phyloP scores from a whole-genome alignment of 2,329 filamentous ascomycete species.

The Aspergillus texensis region DNA sequence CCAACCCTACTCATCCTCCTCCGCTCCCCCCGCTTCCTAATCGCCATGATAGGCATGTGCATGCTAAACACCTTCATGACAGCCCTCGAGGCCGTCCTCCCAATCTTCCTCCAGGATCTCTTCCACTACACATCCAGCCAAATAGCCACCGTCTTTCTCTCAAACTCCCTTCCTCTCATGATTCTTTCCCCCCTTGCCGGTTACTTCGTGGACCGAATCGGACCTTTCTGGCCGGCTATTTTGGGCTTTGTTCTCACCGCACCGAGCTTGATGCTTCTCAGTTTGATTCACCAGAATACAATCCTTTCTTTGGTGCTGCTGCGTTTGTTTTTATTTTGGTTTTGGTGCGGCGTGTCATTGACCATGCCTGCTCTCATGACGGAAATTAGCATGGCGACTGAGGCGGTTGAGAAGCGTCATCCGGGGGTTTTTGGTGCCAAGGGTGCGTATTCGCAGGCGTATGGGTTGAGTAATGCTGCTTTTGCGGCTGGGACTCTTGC shows the following conservation, averaged over 20 bases:
- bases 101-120: constrained; percentile 10
- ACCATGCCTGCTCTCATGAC: constrained; percentile 65
- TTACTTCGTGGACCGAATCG: constrained; percentile 12
- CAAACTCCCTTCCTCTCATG: constrained; percentile 7
- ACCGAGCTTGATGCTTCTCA: constrained; percentile 15
- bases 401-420: constrained; percentile 31
- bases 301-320: neutral
- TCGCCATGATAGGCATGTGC: constrained; percentile 14
- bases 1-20: constrained; percentile 3
- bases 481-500: constrained; percentile 53
- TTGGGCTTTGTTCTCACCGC: constrained; percentile 9
- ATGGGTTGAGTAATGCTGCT: constrained; percentile 55
- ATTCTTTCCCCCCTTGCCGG: constrained; percentile 9
- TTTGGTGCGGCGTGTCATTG: constrained; percentile 28
- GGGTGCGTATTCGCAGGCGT: constrained; percentile 58
- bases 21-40: constrained; percentile 56
- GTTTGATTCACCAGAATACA: constrained; percentile 2
- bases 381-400: constrained; percentile 49
- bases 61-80: constrained; percentile 15
- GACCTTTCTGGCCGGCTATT: constrained; percentile 11
- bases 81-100: constrained; percentile 15
- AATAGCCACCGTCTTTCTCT: constrained; percentile 13
- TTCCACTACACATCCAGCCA: constrained; percentile 10
- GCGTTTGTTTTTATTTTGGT: constrained; percentile 11
- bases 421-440: constrained; percentile 43